Evolutionary conservation across 257 asterid genomes (phyloP).

Genomic region (Echium plantagineum): DNA sequence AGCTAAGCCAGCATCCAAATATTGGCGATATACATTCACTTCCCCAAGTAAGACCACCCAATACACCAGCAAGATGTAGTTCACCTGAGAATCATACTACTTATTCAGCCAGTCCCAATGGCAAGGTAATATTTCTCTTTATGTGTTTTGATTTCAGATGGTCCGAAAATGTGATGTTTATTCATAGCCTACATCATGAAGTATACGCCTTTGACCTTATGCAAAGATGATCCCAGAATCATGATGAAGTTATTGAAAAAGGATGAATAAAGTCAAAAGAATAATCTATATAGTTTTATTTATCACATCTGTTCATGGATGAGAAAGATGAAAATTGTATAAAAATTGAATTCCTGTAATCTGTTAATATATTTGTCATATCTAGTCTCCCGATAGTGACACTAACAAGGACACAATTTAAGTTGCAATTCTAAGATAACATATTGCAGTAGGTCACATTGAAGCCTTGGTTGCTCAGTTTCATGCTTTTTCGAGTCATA

Average conservation of each 20-base stretch:
- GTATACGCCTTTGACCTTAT: background rate
- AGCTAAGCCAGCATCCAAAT: conserved; percentile 25
- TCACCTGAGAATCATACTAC: conserved; percentile 35
- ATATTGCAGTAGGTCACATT: background rate
- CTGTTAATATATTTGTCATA: background rate
- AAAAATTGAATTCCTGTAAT: background rate
- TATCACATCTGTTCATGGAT: background rate
- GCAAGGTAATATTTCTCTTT: conserved; percentile 28
- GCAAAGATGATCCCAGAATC: background rate
- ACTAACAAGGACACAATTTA: background rate
- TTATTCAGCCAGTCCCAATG: conserved; percentile 33
- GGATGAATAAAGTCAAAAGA: background rate
- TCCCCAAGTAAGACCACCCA: conserved; percentile 38
- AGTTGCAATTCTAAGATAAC: background rate
- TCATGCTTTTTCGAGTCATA: background rate
- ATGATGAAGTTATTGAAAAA: background rate
- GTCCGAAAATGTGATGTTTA: background rate
- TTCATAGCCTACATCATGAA: background rate
- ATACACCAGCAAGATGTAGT: conserved; percentile 39
- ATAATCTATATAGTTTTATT: background rate
- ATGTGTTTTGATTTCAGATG: background rate
- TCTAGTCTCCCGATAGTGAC: background rate
- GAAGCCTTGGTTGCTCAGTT: background rate
- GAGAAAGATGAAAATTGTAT: background rate
- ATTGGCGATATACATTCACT: conserved; percentile 32